Evolutionary conservation across 192 early-diverging fungal genomes (phyloP).

Genomic region (Coemansia aciculifera): DNA sequence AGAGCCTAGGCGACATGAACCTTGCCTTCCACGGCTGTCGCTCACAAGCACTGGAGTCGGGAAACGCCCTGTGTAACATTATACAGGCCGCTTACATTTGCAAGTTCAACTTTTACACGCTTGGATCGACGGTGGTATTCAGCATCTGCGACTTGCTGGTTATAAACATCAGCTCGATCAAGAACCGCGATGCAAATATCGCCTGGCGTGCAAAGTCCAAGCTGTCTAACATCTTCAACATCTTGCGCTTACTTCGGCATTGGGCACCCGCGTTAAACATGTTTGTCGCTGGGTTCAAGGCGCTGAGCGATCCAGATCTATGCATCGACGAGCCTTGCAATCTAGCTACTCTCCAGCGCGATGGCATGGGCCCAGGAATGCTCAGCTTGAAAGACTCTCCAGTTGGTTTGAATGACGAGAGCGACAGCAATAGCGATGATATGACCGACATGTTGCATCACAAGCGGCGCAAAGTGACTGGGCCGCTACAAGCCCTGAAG

Average conservation of each 20-base stretch:
- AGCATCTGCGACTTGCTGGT: constrained; percentile 50
- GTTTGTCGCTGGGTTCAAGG: constrained; percentile 49
- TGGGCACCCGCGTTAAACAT: constrained; percentile 51
- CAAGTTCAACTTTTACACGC: constrained; percentile 45
- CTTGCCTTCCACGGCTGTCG: constrained; percentile 44
- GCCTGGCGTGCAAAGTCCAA: constrained; percentile 47
- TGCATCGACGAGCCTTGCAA: constrained; percentile 25
- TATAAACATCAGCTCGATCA: constrained; percentile 42
- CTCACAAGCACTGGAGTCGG: constrained; percentile 48
- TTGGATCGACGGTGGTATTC: constrained; percentile 45
- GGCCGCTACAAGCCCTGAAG: constrained; percentile 19
- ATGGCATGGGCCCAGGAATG: not conserved
- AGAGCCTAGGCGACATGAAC: constrained; percentile 19
- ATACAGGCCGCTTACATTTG: constrained; percentile 47
- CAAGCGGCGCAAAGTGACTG: constrained; percentile 35
- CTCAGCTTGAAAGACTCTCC: not conserved
- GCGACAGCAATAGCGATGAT: not conserved
- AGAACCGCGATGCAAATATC: constrained; percentile 23
- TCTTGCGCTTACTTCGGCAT: constrained; percentile 46
- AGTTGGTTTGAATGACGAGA: not conserved
- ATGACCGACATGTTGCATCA: constrained; percentile 11
- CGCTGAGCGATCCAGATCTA: constrained; percentile 37
- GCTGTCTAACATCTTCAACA: constrained; percentile 35
- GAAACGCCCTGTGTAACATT: constrained; percentile 42
- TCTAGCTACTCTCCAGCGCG: constrained; percentile 7